Base-by-base conservation (phyloP, 345 rosid species). In the Rhodamnia rubescens region DNA sequence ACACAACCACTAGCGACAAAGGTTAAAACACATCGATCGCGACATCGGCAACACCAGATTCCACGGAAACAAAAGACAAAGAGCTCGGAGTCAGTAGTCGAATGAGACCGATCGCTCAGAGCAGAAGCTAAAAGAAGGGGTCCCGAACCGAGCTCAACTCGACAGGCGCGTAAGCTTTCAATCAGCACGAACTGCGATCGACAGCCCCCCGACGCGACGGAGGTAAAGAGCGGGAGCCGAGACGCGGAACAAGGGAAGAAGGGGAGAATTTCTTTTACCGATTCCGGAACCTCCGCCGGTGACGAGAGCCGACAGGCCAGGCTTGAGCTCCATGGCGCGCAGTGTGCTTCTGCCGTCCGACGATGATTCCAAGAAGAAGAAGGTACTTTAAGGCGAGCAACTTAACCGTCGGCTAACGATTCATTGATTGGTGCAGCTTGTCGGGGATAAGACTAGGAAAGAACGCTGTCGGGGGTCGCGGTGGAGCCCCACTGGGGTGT, bases 241-340 rank as follows among this genome's bases (percentile, higher is more conserved):
- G 52, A 50, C 52, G 11, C 26, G 7, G 13, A 20, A 78, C 21
- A 51, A 29, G 53, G 4, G 14, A 8, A 29, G 74, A 56, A 29
- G 3, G 8, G 27, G 85, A 84, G 81, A 11, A 2, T 42, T 42
- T 36, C 58, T 56, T 27, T 61, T 88, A 95, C 99, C 99, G 87
- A 97, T 93, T 26, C 99, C 99, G 22, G 99, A 94, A 47, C 94
- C 98, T 56, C 90, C 99, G 69, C 99, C 99, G 42, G 98, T 95
- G 91, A 97, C 95, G 16, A 97, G 74, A 89, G 99, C 98, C 44
- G 98, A 97, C 64, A 95, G 84, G 51, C 98, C 99, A 40, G 98
- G 96, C 85, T 92, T 95, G 83, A 97, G 93, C 91, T 97, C 95
- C 98, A 97, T 97, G 40, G 53, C 55, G 22, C 18, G 57, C 57